These are phyloP conservation scores for Phytophthora quininea DNA, from an alignment of 352 stramenopile genomes.

Conservation along the genomic window DNA sequence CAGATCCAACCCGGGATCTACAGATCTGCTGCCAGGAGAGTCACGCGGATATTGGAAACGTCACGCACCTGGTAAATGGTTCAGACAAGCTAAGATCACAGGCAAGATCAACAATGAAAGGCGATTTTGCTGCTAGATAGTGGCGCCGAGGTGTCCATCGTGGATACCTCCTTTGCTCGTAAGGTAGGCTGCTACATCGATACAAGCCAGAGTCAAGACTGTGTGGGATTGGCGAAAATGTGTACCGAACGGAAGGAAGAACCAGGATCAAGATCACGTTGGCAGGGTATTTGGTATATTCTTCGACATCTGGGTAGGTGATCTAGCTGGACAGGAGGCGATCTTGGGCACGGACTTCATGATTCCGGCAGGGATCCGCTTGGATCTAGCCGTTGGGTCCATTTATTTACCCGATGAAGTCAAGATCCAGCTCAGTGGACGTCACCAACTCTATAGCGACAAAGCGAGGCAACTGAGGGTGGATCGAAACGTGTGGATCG, in stretches of 20 bases:
- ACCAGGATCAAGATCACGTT: conserved; percentile 13
- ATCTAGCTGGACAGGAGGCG: conserved; percentile 2
- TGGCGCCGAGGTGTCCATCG: conserved; percentile 12
- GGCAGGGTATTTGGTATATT: conserved; percentile 1
- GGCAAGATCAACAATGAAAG: background rate
- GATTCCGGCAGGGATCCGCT: background rate
- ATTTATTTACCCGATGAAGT: conserved; percentile 6
- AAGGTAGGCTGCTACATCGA: background rate
- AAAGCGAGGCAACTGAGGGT: background rate
- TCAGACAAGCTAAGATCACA: background rate
- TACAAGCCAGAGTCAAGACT: background rate
- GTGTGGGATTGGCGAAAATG: background rate
- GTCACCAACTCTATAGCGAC: conserved; percentile 1
- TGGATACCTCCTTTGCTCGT: background rate
- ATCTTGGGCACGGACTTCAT: conserved; percentile 16
- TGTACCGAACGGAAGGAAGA: background rate
- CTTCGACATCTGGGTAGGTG: conserved; percentile 8
- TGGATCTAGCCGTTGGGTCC: background rate
- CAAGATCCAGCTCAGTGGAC: conserved; percentile 8
- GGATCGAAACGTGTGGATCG: background rate
- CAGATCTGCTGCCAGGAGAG: conserved; percentile 6
- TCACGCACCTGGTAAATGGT: conserved; percentile 6
- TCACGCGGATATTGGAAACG: conserved; percentile 22
- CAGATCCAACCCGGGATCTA: too few species aligned
- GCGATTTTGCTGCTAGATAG: conserved; percentile 21